Base-by-base conservation (phyloP, 139 green algal genomes). In the Volvox reticuliferus region DNA sequence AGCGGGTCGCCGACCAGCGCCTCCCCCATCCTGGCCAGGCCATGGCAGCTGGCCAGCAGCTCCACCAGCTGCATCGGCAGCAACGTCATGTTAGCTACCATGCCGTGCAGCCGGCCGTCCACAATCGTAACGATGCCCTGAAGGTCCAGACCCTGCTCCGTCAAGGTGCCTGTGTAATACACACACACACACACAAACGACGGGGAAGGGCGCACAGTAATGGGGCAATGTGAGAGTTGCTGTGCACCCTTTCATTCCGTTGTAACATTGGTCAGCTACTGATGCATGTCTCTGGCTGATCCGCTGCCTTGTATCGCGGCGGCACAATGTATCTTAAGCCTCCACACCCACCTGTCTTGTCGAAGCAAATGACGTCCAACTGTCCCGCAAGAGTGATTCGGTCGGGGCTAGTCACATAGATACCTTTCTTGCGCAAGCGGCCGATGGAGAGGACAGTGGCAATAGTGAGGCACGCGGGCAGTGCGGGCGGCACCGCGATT, bases 401-500 rank as follows among this genome's bases (percentile, higher is more conserved):
- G 71, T 95, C 86, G 19, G 96, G 95, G 20, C 91, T 85, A 32
- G 93, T 95, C 22, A 97, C 95, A 87, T 94, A 97, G 73, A 97
- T 93, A 84, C 92, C 94, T 21, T 90, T 88, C 62, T 88, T 86
- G 32, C 90, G 65, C 79, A 97, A 94, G 19, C 96, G 92, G 12
- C 78, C 73, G 61, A 97, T 93, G 30, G 93, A 93, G 71, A 97
- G 94, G 44, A 95, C 93, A 9, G 92, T 96, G 62, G 94, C 93
- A 71, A 97, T 96, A 13, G 94, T 95, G 37, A 97, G 91, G 90
- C 95, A 97, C 22, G 96, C 96, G 55, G 96, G 96, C 91, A 97
- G 92, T 13, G 94, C 96, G n/a, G 96, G 96, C 20, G 96, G 96
- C 86, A 97, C 96, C 1, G 96, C 96, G 19, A 97, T 93, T 28